Base-by-base conservation (phyloP, 177 flowering plant species). In the Tripterygium wilfordii region DNA sequence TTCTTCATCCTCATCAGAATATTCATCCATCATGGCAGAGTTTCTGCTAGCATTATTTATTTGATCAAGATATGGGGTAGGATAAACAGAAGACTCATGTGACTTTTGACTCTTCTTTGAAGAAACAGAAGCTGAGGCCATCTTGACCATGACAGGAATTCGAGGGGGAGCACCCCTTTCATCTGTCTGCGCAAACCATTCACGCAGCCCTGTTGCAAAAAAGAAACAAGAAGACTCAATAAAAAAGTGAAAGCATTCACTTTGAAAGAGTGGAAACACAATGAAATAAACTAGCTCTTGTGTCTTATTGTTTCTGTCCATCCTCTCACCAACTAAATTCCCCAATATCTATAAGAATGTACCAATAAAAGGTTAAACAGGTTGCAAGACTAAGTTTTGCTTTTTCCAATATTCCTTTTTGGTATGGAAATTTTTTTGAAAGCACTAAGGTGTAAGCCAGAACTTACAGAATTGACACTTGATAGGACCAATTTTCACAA, bases 1-100 rank as follows among this genome's bases (percentile, higher is more conserved):
- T 41, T 88, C 98, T 49, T 91, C 98, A 62, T 91, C 98, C 13
- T 91, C 98, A 53, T 91, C 98, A 35, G 98, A 89, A 59, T 76
- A 68, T 46, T 94, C 99, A 72, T 94, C 99, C 82, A 89, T 55
- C 77, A 83, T 42, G 19, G 62, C 70, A 28, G 89, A 77, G 63
- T 84, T 80, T 72, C 85, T 79, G 57, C 72, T 77, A 22, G 71
- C 71, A 60, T 70, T 60, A 75, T 61, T 69, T 13, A 70, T 55
- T 53, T 79, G 89, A 66, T 89, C 89, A 48, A 75, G 59, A 36
- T 83, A 65, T 20, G 68, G 57, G 26, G 42, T 55, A 54, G 73
- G 54, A 54, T 64, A 76, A 54, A 44, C 53, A 56, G 76, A 68
- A 22, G 78, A 62, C 18, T 61, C 80, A 19, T 63, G 71, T 1